Conservation (phyloP, 2,329 filamentous ascomycete species). For the Hypoxylon sp. region DNA sequence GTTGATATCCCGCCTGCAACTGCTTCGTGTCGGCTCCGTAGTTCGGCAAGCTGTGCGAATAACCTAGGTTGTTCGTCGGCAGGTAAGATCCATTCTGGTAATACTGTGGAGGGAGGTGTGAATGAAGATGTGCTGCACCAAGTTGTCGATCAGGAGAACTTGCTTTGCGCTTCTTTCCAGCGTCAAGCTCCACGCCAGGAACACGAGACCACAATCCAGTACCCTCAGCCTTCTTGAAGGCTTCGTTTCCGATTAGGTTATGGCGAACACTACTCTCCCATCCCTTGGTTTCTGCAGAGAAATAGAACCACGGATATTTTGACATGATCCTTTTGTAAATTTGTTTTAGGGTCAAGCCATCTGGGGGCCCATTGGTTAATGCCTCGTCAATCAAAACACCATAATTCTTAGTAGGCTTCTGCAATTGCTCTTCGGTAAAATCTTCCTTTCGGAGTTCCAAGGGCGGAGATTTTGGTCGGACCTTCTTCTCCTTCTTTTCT, state of each 20-base stretch:
- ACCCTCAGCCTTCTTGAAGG: constrained; percentile 71
- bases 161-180: constrained; percentile 73
- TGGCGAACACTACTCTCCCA: constrained; percentile 77
- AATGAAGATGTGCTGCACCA: constrained; percentile 50
- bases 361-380: constrained; percentile 66
- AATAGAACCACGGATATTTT: constrained; percentile 72
- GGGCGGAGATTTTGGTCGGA: constrained; percentile 72
- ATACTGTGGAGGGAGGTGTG: constrained; percentile 52
- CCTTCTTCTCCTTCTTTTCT: constrained; percentile 73
- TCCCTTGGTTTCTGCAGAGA: constrained; percentile 73
- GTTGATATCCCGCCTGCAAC: constrained; percentile 45
- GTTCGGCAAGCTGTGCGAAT: constrained; percentile 46
- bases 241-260: constrained; percentile 74
- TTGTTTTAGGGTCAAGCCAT: constrained; percentile 72
- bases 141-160: constrained; percentile 65
- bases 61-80: constrained; percentile 45
- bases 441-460: constrained; percentile 69
- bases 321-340: constrained; percentile 74
- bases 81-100: constrained; percentile 53
- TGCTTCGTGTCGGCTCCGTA: constrained; percentile 48
- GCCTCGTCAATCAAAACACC: constrained; percentile 73
- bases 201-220: constrained; percentile 72
- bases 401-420: constrained; percentile 75
- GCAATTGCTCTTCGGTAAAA: constrained; percentile 71
- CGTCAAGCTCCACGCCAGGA: constrained; percentile 71